These are phyloP conservation scores for Cryptococcus maquisensis DNA, from an alignment of 1,284 basidiomycete species.

Conservation along the genomic window DNA sequence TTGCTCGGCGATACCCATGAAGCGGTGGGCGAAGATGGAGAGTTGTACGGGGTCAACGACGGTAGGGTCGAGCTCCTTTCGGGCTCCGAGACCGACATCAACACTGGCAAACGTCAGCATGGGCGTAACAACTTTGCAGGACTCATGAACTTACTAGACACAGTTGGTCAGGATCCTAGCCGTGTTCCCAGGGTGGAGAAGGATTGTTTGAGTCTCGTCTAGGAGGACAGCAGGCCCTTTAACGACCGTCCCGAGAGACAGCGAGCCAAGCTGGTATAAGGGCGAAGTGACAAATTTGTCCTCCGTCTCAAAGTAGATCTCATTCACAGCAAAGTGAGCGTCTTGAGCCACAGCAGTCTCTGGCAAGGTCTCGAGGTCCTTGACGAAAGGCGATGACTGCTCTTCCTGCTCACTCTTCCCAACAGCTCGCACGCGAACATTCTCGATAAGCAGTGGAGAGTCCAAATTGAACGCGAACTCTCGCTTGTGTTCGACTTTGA, in stretches of 20 bases:
- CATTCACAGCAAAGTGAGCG: conserved; percentile 47
- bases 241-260: conserved; percentile 33
- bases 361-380: conserved; percentile 38
- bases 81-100: conserved; percentile 13
- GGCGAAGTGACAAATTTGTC: conserved; percentile 51
- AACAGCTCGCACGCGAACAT: conserved; percentile 32
- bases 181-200: conserved; percentile 27
- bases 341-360: conserved; percentile 62
- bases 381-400: conserved; percentile 51
- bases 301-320: conserved; percentile 34
- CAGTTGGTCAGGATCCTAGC: conserved; percentile 11
- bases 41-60: conserved; percentile 52
- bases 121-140: not conserved
- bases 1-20: conserved; percentile 52
- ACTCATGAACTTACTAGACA: conserved; percentile 10
- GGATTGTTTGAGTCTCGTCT: conserved; percentile 43
- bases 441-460: conserved; percentile 33
- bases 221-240: conserved; percentile 39
- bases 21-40: conserved; percentile 54
- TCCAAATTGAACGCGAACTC: conserved; percentile 43
- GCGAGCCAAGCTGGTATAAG: conserved; percentile 56
- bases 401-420: conserved; percentile 29
- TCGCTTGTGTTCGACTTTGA: conserved; percentile 35
- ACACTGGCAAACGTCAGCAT: conserved; percentile 19
- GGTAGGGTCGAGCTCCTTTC: conserved; percentile 10